A percentile compares a stretch with the other conserved stretches of the same genome.
Conservation (phyloP, 257 asterid species). For the Plantago ovata region DNA sequence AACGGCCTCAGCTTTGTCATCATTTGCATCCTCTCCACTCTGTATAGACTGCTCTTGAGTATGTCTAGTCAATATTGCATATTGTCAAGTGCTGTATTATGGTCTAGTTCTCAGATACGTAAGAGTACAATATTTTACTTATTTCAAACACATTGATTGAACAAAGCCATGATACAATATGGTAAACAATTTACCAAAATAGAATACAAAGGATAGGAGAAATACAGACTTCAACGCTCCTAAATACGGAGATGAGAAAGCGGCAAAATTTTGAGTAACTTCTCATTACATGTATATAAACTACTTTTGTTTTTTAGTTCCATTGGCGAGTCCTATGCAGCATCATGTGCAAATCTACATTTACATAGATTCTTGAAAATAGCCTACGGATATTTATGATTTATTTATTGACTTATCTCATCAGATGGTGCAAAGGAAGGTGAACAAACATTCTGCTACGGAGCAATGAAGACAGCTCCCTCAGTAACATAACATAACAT, state of each 20-base stretch:
- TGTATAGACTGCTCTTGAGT: constrained; percentile 56
- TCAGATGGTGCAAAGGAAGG: neutral
- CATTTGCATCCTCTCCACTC: constrained; percentile 69
- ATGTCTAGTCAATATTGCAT: constrained; percentile 44
- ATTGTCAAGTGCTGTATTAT: constrained; percentile 11
- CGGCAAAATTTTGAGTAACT: neutral
- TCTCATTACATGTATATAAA: neutral
- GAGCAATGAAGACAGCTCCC: neutral
- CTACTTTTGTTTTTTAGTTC: neutral
- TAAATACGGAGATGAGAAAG: neutral
- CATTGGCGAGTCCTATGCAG: neutral
- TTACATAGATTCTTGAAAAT: neutral
- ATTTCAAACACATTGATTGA: neutral
- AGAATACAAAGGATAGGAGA: neutral
- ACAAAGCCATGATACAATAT: neutral
- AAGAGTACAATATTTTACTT: too few relatives aligned
- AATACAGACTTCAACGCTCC: neutral
- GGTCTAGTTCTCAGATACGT: too few relatives aligned
- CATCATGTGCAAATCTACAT: constrained; percentile 1
- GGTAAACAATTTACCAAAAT: too few relatives aligned
- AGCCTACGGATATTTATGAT: neutral
- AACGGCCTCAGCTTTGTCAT: constrained; percentile 95
- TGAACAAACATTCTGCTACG: neutral
- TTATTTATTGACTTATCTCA: neutral
- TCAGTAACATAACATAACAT: neutral